Base-by-base conservation (phyloP, 441 rosid genomes). In the Pelargonium myrrhifolium region DNA sequence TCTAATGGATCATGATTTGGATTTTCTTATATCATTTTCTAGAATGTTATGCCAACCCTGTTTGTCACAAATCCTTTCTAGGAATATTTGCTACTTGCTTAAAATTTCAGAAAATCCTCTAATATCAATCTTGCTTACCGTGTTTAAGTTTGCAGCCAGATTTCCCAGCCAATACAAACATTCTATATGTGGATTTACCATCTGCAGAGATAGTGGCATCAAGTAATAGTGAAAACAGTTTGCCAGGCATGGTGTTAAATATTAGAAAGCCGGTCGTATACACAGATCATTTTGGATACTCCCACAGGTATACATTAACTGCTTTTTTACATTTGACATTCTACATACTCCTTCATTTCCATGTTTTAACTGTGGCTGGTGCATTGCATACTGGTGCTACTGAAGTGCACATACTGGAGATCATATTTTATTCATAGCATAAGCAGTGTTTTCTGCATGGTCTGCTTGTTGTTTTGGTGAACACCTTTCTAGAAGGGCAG, bases 111-210 rank as follows among this genome's bases (percentile, higher is more conserved):
- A 67, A 69, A 24, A 56, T 62, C 31, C 43, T 68, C 15, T 39
- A 9, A 55, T 42, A 28, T 65, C 58, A 63, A 68, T 17, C 49
- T 75, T 71, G 42, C 75, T 67, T 73, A 9, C 75, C 62, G 45
- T 77, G 77, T 59, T 83, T 64, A 77, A 90, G 97, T 79, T 85
- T 84, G 83, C 94, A 83, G 84, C 74, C 76, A 42, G 86, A 88
- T 53, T 86, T 85, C 78, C 98, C 92, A 70, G 96, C 98, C 76
- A 93, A 93, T 79, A 93, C 97, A 68, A 93, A 93, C 77, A 90
- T 93, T 73, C 81, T 93, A 12, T 90, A 87, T 61, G 90, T 93
- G 74, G 93, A 87, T 82, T 80, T 93, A 77, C 79, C 73, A 65
- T 80, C 96, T 6, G 86, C 83, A 26, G 92, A 87, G 79, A 66